Evolutionary conservation across 108 stramenopile species (phyloP).

Genomic region (Cyclotella sp.): DNA sequence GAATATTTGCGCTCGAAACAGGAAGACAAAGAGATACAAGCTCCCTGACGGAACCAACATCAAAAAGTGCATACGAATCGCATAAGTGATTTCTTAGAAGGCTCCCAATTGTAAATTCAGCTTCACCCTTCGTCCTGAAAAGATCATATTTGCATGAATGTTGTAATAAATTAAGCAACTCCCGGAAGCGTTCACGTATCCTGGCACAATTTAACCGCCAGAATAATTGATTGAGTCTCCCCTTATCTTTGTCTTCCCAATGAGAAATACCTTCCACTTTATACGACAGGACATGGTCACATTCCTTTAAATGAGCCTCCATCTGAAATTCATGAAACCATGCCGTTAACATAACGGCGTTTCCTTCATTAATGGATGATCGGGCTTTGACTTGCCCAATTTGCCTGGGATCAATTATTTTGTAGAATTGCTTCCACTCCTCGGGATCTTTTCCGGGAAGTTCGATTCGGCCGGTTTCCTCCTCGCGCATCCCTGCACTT

Average conservation of each 20-base stretch:
- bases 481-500: slow-evolving; percentile 17
- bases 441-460: slow-evolving; percentile 35
- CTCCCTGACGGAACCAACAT: not conserved
- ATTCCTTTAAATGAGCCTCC: not conserved
- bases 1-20: not conserved
- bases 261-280: not conserved
- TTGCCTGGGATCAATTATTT: slow-evolving; percentile 32
- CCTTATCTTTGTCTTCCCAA: not conserved
- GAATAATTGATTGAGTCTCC: not conserved
- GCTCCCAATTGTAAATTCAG: slow-evolving; percentile 1
- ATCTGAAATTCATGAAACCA: slow-evolving; percentile 27
- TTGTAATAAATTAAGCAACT: slow-evolving; percentile 5
- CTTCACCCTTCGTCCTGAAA: not conserved
- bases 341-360: slow-evolving; percentile 6
- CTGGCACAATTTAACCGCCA: not conserved
- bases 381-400: not conserved
- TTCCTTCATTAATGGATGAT: not conserved
- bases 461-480: slow-evolving; percentile 22
- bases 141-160: slow-evolving; percentile 18
- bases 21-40: slow-evolving; percentile 15
- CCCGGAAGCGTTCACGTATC: not conserved
- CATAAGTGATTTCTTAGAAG: slow-evolving; percentile 1
- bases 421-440: slow-evolving; percentile 40
- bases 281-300: not conserved
- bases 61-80: slow-evolving; percentile 9